Conservation (phyloP, 805 yeast species). For the Yarrowia phangngaensis region DNA sequence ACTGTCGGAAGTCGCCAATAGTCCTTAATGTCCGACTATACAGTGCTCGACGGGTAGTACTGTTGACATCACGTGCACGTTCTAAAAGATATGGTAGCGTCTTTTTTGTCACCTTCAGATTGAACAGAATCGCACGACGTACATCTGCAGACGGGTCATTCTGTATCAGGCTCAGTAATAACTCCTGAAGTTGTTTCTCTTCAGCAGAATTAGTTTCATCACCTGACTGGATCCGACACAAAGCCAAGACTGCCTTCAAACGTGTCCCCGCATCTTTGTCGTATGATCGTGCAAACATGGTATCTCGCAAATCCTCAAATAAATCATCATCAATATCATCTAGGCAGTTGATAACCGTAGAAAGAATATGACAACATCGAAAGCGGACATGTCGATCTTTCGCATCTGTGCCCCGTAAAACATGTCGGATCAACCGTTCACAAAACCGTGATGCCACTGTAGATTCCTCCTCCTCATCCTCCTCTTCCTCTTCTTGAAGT, state of each 20-base stretch:
- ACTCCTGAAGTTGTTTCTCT: slow-evolving; percentile 35
- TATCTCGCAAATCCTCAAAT: slow-evolving; percentile 57
- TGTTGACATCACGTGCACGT: slow-evolving; percentile 76
- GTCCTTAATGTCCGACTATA: slow-evolving; percentile 65
- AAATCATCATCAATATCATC: slow-evolving; percentile 73
- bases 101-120: slow-evolving; percentile 52
- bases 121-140: slow-evolving; percentile 74
- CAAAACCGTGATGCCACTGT: slow-evolving; percentile 51
- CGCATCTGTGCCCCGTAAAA: slow-evolving; percentile 75
- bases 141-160: slow-evolving; percentile 87
- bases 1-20: slow-evolving; percentile 57
- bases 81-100: slow-evolving; percentile 63
- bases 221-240: slow-evolving; percentile 68
- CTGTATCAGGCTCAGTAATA: slow-evolving; percentile 52
- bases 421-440: slow-evolving; percentile 57
- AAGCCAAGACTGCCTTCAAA: slow-evolving; percentile 75
- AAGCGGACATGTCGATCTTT: slow-evolving; percentile 72
- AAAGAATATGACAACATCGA: slow-evolving; percentile 71
- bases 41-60: slow-evolving; percentile 66
- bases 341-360: slow-evolving; percentile 64
- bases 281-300: slow-evolving; percentile 58
- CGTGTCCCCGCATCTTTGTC: slow-evolving; percentile 71
- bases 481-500: slow-evolving; percentile 36
- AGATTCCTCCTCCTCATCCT: slow-evolving; percentile 41
- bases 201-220: slow-evolving; percentile 32